Base-by-base conservation (phyloP, 768 basidiomycete species). In the Naganishia vishniacii region DNA sequence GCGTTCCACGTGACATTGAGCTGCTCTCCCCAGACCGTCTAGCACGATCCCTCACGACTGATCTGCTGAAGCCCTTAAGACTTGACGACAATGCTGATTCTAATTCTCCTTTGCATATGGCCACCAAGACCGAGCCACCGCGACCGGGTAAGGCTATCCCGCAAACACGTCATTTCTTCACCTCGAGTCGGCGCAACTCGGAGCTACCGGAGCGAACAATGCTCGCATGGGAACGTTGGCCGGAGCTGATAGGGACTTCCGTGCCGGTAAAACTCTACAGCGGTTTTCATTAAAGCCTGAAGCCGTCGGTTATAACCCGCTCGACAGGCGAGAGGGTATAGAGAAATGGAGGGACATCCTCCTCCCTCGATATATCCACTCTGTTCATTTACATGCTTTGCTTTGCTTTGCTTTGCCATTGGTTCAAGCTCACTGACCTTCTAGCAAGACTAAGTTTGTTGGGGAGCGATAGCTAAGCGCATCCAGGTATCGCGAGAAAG, bases 391-490 rank as follows among this genome's bases (percentile, higher is more conserved):
- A 26, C 34, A 25, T 41, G 34, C n/a, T 37, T 26, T 2, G 9
- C 25, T 56, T 41, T 25, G 37, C n/a, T 56, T 37, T 56, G 3
- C n/a, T 3, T n/a, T 9, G 13, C 23, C n/a, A 34, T 41, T 51
- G 29, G 31, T 25, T 37, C 34, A 34, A 26, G 32, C 32, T 8
- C 11, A 8, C 23, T 53, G n/a, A 8, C 18, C 26, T 56, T 56
- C 53, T 41, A 41, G 53, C 53, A 56, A 56, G 49, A 37, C 34
- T 51, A 13, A n/a, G 18, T n/a, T 51, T 51, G 29, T 32, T 34
- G n/a, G 34, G 49, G 29, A 9, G 34, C 53, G 32, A 40, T 51
- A 37, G 53, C 53, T 56, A 56, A 56, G 53, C 53, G 53, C 53
- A 26, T 9, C 1, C 6, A 20, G 7, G 23, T 6, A 6, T 32